These are phyloP conservation scores for Puccinia triticina DNA, from an alignment of 1,284 basidiomycete species.

Conservation along the genomic window DNA sequence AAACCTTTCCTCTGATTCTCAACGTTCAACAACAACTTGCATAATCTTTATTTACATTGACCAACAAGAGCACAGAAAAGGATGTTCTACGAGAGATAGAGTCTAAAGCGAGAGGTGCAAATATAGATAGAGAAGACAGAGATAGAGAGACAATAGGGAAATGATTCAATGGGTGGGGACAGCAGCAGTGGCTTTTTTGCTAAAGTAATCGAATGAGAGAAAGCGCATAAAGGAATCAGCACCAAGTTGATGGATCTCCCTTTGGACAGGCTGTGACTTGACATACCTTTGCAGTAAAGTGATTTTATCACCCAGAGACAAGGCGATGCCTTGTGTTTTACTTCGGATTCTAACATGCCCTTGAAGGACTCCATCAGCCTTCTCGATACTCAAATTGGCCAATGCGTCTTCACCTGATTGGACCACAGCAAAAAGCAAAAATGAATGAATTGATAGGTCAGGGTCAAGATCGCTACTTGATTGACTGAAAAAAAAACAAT, in stretches of 20 bases:
- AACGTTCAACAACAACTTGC: not conserved
- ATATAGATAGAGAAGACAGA: not conserved
- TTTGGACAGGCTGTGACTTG: not conserved
- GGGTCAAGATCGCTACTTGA: not conserved
- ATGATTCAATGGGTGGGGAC: not conserved
- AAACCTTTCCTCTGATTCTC: not conserved
- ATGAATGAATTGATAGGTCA: not conserved
- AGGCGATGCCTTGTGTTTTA: constrained; percentile 92
- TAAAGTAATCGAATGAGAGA: not conserved
- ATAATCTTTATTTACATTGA: not conserved
- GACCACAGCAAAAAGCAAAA: not conserved
- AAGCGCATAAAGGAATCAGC: not conserved
- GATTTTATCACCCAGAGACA: constrained; percentile 88
- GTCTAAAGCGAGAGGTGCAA: constrained; percentile 10
- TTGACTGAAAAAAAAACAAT: not conserved
- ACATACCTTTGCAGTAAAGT: constrained; percentile 54
- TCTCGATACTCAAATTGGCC: constrained; percentile 92
- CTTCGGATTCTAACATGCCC: constrained; percentile 90
- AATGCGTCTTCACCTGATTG: constrained; percentile 77
- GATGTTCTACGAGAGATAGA: not conserved
- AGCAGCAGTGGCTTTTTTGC: constrained; percentile 11
- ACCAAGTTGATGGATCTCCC: not conserved
- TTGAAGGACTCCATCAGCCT: constrained; percentile 79
- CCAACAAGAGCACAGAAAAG: not conserved
- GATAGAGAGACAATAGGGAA: not conserved